Base-by-base conservation (phyloP, 1,284 basidiomycete genomes). In the Exsudoporus floridanus region DNA sequence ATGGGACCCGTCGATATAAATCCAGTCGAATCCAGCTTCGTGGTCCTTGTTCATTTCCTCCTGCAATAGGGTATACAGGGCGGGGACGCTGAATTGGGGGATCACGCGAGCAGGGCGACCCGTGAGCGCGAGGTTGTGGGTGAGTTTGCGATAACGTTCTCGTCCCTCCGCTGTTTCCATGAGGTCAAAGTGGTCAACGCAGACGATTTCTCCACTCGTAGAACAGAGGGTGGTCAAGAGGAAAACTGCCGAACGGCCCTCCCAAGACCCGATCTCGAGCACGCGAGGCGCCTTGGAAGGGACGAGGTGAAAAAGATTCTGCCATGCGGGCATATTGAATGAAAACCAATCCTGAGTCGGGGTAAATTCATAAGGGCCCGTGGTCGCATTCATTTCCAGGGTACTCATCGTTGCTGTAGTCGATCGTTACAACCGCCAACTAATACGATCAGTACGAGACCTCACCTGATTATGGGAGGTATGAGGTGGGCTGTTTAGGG, bases 191-290 rank as follows among this genome's bases (percentile, higher is more conserved):
- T 82, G 82, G 61, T 83, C 82, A 55, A 83, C 76, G 57, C 79
- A 82, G 40, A 79, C 71, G 16, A 83, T 62, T 41, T 75, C 74
- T 5, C 79, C 78, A 12, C 63, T 62, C 7, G 62, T 56, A n/a
- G 63, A 64, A 61, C 79, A 81, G 38, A 83, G 73, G 35, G 77
- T 72, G 8, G 64, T 71, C 37, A 80, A 69, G 34, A 82, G 69
- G 65, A 80, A 83, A 21, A 81, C 75, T 18, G 79, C 81, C 0
- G 81, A 83, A 43, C 82, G 76, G 19, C 81, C 82, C 65, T 84
- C 82, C 81, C 81, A 84, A 14, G 78, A 81, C 5, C 82, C 81
- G n/a, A 84, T 80, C 61, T 83, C 81, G 13, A 83, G 74, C 7
- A 69, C 75, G 14, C 80, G 74, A 12, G 81, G 80, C 1, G 60